Percentiles rank a stretch among this genome's conserved stretches.
Evolutionary conservation across 805 yeast genomes (phyloP).

Genomic region (Metschnikowia kunwiensis): DNA sequence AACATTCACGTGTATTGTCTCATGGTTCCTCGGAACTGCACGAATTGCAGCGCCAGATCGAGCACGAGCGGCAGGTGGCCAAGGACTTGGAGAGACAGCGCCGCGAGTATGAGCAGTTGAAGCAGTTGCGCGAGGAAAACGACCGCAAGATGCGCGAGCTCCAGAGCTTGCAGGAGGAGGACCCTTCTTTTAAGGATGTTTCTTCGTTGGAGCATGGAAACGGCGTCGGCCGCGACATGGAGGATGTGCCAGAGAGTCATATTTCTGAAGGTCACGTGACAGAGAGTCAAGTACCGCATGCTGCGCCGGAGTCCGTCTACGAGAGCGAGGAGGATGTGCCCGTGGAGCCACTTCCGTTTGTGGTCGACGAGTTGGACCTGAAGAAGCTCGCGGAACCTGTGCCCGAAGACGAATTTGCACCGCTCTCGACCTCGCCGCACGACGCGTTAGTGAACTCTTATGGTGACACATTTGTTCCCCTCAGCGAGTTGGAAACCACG

Average conservation of each 20-base stretch:
- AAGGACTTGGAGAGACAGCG: constrained; percentile 38
- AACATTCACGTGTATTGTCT: constrained; percentile 1
- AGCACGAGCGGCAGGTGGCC: constrained; percentile 37
- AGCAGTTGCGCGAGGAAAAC: constrained; percentile 25
- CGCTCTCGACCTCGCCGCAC: constrained; percentile 9
- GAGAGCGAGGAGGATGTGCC: constrained; percentile 25
- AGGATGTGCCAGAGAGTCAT: too few relatives aligned
- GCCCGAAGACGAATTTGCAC: not conserved
- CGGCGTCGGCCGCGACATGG: not conserved
- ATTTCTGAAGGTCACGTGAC: too few relatives aligned
- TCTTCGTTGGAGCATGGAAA: not conserved
- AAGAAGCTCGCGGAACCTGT: constrained; percentile 9
- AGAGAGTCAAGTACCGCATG: too few relatives aligned
- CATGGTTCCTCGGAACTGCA: constrained; percentile 25
- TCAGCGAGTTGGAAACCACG: constrained; percentile 4
- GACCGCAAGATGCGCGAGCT: constrained; percentile 25
- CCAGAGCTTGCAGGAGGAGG: constrained; percentile 17
- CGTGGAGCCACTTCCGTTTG: constrained; percentile 16
- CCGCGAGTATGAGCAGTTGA: constrained; percentile 35
- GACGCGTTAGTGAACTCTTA: constrained; percentile 9
- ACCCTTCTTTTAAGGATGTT: constrained; percentile 4
- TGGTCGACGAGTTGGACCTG: constrained; percentile 25
- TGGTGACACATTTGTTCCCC: constrained; percentile 10
- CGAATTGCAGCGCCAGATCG: constrained; percentile 34
- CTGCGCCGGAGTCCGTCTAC: too few relatives aligned